These are phyloP conservation scores for Amphirosellinia nigrospora DNA, from an alignment of 495 filamentous ascomycete species.

Conservation along the genomic window DNA sequence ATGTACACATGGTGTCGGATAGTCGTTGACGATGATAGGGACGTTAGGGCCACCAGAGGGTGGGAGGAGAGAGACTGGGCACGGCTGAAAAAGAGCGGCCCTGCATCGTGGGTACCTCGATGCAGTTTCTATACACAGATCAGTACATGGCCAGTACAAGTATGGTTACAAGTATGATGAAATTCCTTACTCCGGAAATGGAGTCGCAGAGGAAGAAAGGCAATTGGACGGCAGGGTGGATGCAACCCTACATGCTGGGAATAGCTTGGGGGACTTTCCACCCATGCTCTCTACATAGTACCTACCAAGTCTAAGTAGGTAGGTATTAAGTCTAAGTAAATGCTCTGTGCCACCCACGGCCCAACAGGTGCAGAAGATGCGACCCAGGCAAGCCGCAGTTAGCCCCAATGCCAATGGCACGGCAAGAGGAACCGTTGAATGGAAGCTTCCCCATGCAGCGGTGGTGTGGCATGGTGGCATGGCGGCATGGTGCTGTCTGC, in stretches of 20 bases:
- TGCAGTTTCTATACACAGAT: background rate
- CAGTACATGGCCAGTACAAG: conserved; percentile 20
- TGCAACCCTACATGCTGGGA: background rate
- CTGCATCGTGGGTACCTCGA: conserved; percentile 23
- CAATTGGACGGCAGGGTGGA: conserved; percentile 18
- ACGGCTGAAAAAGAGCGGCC: conserved; percentile 27
- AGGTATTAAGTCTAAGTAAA: no score
- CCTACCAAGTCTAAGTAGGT: no score
- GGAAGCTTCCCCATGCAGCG: conserved; percentile 10
- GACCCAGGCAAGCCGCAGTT: conserved; percentile 9
- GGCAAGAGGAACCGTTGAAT: conserved; percentile 22
- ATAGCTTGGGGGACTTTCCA: conserved; percentile 4
- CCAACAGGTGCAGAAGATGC: conserved; percentile 21
- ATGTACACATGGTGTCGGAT: conserved; percentile 3
- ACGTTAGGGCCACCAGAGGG: conserved; percentile 19
- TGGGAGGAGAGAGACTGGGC: conserved; percentile 13
- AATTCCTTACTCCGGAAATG: conserved; percentile 19
- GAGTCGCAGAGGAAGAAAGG: conserved; percentile 1
- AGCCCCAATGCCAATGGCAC: conserved; percentile 13
- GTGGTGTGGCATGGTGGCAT: no score
- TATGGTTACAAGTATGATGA: conserved; percentile 19
- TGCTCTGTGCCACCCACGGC: conserved; percentile 1
- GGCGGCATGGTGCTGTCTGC: no score
- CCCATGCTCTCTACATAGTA: no score
- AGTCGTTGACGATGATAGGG: conserved; percentile 12